phyloP scores from a whole-genome alignment of 108 stramenopile species.

The Skeletonema tropicum region DNA sequence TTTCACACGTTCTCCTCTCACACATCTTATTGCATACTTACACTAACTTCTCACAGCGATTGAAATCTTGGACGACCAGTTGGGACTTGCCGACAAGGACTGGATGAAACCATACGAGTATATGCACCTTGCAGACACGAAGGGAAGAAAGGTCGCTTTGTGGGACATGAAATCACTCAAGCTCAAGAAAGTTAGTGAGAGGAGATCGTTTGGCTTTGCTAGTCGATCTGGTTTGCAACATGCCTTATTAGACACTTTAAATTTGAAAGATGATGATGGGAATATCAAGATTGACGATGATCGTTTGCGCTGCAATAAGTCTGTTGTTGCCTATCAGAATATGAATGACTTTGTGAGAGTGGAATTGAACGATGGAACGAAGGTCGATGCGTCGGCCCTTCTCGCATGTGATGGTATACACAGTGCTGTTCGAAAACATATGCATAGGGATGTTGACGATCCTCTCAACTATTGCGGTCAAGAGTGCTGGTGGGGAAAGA shows the following conservation, averaged over 20 bases:
- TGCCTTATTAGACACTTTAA: not conserved
- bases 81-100: conserved; percentile 1
- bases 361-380: conserved; percentile 1
- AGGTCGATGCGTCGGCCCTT: conserved; percentile 17
- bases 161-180: not conserved
- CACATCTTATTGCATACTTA: no score
- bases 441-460: conserved; percentile 20
- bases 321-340: not conserved
- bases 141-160: not conserved
- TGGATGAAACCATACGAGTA: conserved; percentile 10
- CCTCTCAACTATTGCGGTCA: conserved; percentile 23
- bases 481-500: conserved; percentile 34
- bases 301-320: not conserved
- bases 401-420: conserved; percentile 47
- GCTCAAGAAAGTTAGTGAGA: not conserved
- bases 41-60: conserved; percentile 8
- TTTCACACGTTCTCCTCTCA: no score
- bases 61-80: conserved; percentile 20
- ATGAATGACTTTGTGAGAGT: not conserved
- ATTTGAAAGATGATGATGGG: conserved; percentile 1
- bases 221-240: conserved; percentile 1
- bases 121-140: conserved; percentile 6
- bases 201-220: conserved; percentile 4
- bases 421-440: conserved; percentile 8
- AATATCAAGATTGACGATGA: not conserved